Evolutionary conservation across 1,284 basidiomycete genomes (phyloP).

Genomic region (Grifola frondosa): DNA sequence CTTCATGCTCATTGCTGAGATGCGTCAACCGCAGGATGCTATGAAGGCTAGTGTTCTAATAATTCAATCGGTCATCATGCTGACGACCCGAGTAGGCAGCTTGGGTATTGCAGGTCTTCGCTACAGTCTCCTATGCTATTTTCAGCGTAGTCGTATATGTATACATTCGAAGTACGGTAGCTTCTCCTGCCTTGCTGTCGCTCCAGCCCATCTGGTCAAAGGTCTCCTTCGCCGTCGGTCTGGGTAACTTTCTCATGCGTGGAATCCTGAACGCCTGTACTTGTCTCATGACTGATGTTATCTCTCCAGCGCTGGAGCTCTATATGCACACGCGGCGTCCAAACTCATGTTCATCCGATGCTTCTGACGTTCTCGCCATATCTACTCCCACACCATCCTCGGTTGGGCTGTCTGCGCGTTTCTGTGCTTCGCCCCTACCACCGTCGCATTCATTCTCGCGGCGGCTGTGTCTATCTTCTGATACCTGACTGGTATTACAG

Average conservation of each 20-base stretch:
- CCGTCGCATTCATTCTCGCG: slow-evolving; percentile 54
- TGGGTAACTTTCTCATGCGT: slow-evolving; percentile 49
- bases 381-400: slow-evolving; percentile 53
- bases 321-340: slow-evolving; percentile 54
- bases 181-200: slow-evolving; percentile 53
- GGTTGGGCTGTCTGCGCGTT: slow-evolving; percentile 60
- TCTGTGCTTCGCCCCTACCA: slow-evolving; percentile 43
- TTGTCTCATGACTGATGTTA: background rate
- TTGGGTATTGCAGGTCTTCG: slow-evolving; percentile 51
- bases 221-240: slow-evolving; percentile 45
- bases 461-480: slow-evolving; percentile 56
- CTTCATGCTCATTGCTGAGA: slow-evolving; percentile 58
- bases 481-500: slow-evolving; percentile 52
- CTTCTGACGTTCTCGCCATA: slow-evolving; percentile 56
- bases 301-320: slow-evolving; percentile 39
- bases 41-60: slow-evolving; percentile 44
- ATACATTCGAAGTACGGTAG: slow-evolving; percentile 58
- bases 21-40: slow-evolving; percentile 49
- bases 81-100: no score
- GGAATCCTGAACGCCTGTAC: background rate
- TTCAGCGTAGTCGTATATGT: slow-evolving; percentile 55
- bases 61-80: no score
- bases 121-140: slow-evolving; percentile 48
- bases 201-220: slow-evolving; percentile 52
- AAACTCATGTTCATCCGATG: slow-evolving; percentile 63